Evolutionary conservation across 1,284 basidiomycete genomes (phyloP).

Genomic region (Crucibulum cyathiforme): DNA sequence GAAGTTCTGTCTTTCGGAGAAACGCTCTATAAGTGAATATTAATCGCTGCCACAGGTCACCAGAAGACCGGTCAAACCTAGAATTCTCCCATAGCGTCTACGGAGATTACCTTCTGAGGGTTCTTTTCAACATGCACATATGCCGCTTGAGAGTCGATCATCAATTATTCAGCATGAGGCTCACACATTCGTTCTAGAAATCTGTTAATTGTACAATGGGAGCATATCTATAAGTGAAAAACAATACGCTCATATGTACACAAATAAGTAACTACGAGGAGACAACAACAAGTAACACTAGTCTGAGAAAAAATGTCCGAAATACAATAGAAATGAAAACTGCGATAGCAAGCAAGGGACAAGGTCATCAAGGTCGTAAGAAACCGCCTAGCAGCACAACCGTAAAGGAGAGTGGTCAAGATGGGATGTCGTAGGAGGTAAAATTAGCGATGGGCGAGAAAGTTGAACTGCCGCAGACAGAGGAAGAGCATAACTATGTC

Average conservation of each 20-base stretch:
- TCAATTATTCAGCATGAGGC: slow-evolving; percentile 36
- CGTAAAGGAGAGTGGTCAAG: slow-evolving; percentile 34
- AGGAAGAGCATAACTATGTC: slow-evolving; percentile 20
- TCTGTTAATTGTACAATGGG: slow-evolving; percentile 31
- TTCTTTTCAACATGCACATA: slow-evolving; percentile 27
- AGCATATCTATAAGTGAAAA: slow-evolving; percentile 32
- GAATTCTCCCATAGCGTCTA: slow-evolving; percentile 34
- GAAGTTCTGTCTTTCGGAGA: slow-evolving; percentile 28
- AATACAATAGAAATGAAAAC: slow-evolving; percentile 24
- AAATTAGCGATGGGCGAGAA: slow-evolving; percentile 6
- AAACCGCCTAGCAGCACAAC: slow-evolving; percentile 30
- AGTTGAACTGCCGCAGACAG: slow-evolving; percentile 1
- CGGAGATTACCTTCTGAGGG: slow-evolving; percentile 29
- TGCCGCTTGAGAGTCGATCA: slow-evolving; percentile 12
- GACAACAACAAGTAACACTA: slow-evolving; percentile 36
- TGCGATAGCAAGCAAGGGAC: slow-evolving; percentile 28
- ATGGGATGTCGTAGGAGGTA: slow-evolving; percentile 15
- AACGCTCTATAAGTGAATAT: slow-evolving; percentile 27
- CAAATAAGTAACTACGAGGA: slow-evolving; percentile 40
- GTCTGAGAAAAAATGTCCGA: slow-evolving; percentile 36
- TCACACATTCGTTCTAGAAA: slow-evolving; percentile 27
- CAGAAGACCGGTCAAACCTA: slow-evolving; percentile 26
- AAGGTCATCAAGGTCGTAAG: slow-evolving; percentile 46
- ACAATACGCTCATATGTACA: slow-evolving; percentile 45
- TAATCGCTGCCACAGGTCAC: slow-evolving; percentile 18